Conservation (phyloP, 78 protist genomes). For the Dictyostelium firmibasis region DNA sequence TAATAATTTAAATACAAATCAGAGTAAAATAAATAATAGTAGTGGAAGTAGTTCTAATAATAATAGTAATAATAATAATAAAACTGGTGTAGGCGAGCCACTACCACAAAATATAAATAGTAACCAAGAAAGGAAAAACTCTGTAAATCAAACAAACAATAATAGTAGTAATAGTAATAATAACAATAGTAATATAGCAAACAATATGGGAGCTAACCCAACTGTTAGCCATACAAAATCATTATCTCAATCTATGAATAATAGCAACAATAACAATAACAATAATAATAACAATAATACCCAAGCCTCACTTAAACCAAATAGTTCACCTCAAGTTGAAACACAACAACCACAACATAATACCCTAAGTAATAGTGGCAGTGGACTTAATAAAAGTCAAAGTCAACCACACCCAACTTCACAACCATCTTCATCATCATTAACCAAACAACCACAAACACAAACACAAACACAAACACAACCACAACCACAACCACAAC, state of each 20-base stretch:
- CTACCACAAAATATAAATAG: neutral
- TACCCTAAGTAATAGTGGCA: neutral
- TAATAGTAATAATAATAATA: conserved; percentile 11
- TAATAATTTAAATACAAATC: neutral
- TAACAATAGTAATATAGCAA: neutral
- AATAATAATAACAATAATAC: neutral
- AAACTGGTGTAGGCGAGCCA: conserved; percentile 7
- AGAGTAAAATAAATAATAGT: neutral
- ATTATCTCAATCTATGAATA: neutral
- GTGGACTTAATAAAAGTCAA: neutral
- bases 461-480: neutral
- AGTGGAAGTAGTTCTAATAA: neutral
- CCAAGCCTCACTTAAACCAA: neutral
- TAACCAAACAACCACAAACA: neutral
- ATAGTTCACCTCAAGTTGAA: neutral
- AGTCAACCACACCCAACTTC: conserved; percentile 2
- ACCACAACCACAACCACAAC: neutral
- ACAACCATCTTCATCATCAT: neutral
- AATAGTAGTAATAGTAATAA: neutral
- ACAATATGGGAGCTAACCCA: neutral
- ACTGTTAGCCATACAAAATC: neutral
- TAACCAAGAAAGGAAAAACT: neutral
- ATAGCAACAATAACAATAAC: neutral
- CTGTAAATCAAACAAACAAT: conserved; percentile 9
- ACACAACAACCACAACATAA: neutral